phyloP scores from a whole-genome alignment of 202 grass and related monocot genomes.

The Zoysia matrella region DNA sequence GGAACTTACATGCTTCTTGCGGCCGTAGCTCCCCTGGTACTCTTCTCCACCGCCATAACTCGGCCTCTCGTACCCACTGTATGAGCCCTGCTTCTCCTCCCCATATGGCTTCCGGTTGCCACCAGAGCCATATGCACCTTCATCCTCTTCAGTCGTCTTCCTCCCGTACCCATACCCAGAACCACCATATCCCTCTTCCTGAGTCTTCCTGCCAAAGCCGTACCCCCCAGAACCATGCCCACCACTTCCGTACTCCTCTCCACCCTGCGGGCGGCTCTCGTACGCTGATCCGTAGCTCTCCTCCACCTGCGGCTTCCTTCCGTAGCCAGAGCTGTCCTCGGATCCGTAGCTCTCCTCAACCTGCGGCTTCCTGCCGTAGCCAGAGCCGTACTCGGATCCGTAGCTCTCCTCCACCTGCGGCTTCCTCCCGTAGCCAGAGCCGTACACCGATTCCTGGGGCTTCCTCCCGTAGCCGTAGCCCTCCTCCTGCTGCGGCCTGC shows the following conservation, averaged over 20 bases:
- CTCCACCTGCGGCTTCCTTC: too few relatives aligned
- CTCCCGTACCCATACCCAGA: slow-evolving; percentile 56
- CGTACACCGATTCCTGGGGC: too few relatives aligned
- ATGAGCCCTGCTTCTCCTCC: slow-evolving; percentile 37
- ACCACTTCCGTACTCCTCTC: slow-evolving; percentile 34
- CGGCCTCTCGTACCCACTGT: slow-evolving; percentile 45
- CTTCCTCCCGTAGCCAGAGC: too few relatives aligned
- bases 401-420: too few relatives aligned
- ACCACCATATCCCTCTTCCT: slow-evolving; percentile 45
- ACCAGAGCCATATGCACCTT: slow-evolving; percentile 40
- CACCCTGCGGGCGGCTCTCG: slow-evolving; percentile 39
- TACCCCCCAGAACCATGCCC: slow-evolving; percentile 44
- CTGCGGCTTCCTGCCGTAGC: too few relatives aligned
- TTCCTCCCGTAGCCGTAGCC: neutral
- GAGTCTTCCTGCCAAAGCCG: slow-evolving; percentile 38
- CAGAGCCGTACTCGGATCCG: too few relatives aligned
- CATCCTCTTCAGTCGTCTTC: slow-evolving; percentile 34
- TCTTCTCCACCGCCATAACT: slow-evolving; percentile 52
- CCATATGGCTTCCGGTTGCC: slow-evolving; percentile 40
- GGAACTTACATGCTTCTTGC: slow-evolving; percentile 72
- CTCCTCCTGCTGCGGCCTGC: neutral
- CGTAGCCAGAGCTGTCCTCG: too few relatives aligned
- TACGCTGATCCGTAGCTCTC: too few relatives aligned
- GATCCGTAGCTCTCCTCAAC: too few relatives aligned
- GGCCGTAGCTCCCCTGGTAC: slow-evolving; percentile 54